Evolutionary conservation across 2,329 filamentous ascomycete species (phyloP), one percentile per base, ranked within the genome.

Genomic region (Chrysosporium keratinophilum): DNA sequence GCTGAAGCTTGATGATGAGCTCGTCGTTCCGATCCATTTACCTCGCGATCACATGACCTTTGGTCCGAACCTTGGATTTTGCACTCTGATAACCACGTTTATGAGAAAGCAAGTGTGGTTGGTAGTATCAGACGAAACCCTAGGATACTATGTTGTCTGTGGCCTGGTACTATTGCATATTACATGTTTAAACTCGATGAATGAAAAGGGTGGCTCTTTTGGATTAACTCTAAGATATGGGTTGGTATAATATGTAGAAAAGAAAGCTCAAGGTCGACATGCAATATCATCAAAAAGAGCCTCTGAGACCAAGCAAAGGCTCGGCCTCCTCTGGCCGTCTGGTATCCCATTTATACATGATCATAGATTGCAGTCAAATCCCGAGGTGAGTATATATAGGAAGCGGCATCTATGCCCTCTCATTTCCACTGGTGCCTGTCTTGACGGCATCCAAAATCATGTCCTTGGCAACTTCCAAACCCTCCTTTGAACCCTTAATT

Each of bases 381-480:
- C 31, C 14, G 11, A n/a, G 20, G 11, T 12, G 1, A 23, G n/a
- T 9, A 50, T 35, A 23, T 50, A 10, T 19, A 2, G 28, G 39
- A 7, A 44, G 43, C 10, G 11, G 37, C 17, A 37, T 20, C 40
- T 19, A 52, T 19, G 42, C 43, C 17, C 42, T 48, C 15, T 48
- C 54, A 40, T 54, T 56, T 19, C 56, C 54, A 40, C 48, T 46
- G 1, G 47, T 20, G 10, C 70, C 69, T 23, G 63, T 67, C 52
- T 79, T 77, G 10, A 97, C 86, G 59, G 89, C 87, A 56, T 88
- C 83, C 57, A 98, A 74, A 57, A 98, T 96, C 67, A 95, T 77
- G 56, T 95, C 83, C 74, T 85, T 89, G 48, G 93, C 93, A 69
- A 86, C 79, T 71, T 96, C 88, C 37, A 95, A 82, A 11, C 87